Percentiles rank a stretch among this genome's conserved stretches.
phyloP scores from a whole-genome alignment of 768 basidiomycete genomes.

The Podaxis mareebaensis region DNA sequence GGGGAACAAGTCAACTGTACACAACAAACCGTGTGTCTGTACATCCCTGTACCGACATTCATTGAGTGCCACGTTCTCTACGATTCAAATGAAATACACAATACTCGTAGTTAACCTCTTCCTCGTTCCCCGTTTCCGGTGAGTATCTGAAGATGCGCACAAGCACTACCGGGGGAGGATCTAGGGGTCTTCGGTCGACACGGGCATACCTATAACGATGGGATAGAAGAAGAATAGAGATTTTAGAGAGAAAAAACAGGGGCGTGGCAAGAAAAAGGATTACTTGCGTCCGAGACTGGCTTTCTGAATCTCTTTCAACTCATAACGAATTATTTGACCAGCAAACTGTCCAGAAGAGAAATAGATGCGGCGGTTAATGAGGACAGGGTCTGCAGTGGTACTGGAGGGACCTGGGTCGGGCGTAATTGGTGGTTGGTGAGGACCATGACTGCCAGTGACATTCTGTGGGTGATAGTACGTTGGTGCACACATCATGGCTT shows the following conservation, averaged over 20 bases:
- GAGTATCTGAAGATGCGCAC: slow-evolving; percentile 49
- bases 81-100: slow-evolving; percentile 18
- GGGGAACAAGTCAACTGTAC: slow-evolving; percentile 78
- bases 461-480: slow-evolving; percentile 1
- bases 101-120: slow-evolving; percentile 50
- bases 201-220: slow-evolving; percentile 48
- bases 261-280: slow-evolving; percentile 19
- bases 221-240: slow-evolving; percentile 11
- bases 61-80: slow-evolving; percentile 17
- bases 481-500: slow-evolving; percentile 10
- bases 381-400: slow-evolving; percentile 18
- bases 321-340: slow-evolving; percentile 55
- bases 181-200: slow-evolving; percentile 64
- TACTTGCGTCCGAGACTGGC: slow-evolving; percentile 72
- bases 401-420: not conserved
- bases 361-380: slow-evolving; percentile 52
- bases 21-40: slow-evolving; percentile 66
- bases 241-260: slow-evolving; percentile 14
- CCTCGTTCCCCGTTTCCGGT: slow-evolving; percentile 37
- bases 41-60: slow-evolving; percentile 45
- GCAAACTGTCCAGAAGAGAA: slow-evolving; percentile 63
- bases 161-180: slow-evolving; percentile 64
- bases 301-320: slow-evolving; percentile 60
- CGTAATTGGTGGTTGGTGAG: not conserved
- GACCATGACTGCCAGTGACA: not conserved